Conservation (phyloP, 805 yeast genomes). For the Candida easanensis region DNA sequence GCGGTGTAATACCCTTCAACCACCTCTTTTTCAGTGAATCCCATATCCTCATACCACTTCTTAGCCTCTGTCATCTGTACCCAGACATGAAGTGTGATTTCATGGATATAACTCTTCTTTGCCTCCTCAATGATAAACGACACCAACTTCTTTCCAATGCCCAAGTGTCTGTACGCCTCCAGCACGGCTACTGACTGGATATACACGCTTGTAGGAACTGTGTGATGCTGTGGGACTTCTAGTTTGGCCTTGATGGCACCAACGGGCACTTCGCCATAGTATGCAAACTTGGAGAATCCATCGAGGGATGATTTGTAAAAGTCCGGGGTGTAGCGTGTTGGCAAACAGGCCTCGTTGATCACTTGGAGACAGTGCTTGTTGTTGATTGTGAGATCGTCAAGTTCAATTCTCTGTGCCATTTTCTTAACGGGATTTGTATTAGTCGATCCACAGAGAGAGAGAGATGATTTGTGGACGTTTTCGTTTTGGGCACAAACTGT, state of each 20-base stretch:
- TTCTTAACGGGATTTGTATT: too few relatives aligned
- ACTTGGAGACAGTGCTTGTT: conserved; percentile 58
- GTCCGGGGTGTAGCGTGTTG: conserved; percentile 45
- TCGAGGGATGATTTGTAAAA: conserved; percentile 52
- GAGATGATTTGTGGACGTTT: too few relatives aligned
- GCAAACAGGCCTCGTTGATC: conserved; percentile 52
- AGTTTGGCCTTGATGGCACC: conserved; percentile 66
- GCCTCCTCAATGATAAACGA: conserved; percentile 56
- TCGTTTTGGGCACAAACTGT: too few relatives aligned
- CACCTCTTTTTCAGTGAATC: conserved; percentile 40
- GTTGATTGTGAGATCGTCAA: conserved; percentile 59
- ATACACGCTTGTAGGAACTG: conserved; percentile 54
- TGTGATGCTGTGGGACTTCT: conserved; percentile 41
- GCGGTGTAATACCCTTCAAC: conserved; percentile 45
- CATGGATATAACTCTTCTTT: conserved; percentile 49
- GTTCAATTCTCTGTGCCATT: conserved; percentile 33
- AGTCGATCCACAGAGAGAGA: too few relatives aligned
- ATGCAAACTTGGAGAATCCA: conserved; percentile 56
- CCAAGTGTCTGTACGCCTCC: conserved; percentile 55
- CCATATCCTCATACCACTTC: conserved; percentile 50
- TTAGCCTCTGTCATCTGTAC: conserved; percentile 38
- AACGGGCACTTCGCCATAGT: conserved; percentile 74
- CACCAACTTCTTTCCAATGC: conserved; percentile 60
- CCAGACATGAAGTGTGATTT: conserved; percentile 53
- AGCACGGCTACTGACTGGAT: conserved; percentile 69